Base-by-base conservation (phyloP, 202 grass and related monocot genomes). In the Setaria viridis region DNA sequence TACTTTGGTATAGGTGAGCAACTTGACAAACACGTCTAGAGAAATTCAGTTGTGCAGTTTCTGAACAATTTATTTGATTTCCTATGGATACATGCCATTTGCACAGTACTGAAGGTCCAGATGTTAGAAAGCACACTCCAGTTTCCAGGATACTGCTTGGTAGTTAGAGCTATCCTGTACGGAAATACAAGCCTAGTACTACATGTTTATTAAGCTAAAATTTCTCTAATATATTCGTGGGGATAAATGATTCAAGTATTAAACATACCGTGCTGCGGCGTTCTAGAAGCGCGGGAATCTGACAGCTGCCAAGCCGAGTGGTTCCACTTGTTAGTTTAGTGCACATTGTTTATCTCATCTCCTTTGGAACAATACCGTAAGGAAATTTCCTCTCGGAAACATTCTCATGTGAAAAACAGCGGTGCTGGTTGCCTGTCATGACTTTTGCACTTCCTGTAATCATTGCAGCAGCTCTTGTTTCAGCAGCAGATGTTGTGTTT, bases 231-330 rank as follows among this genome's bases (percentile, higher is more conserved):
- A 34, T 80, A 81, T 56, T 17, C 25, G 57, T 33, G 33, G 51
- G 72, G 42, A 73, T 39, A 47, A 25, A 78, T 10, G 51, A 60
- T 82, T 76, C 3, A 19, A 66, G 20, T 82, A 4, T 67, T 74
- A 75, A 84, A 88, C 47, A 45, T 17, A 5, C 43, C 5, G 2
- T 45, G 67, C 11, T 53, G 60, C 5, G 42, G 65, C 45, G 0
- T 84, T 80, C 80, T 39, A 37, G 53, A 76, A 74, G 14, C 20
- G 13, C 64, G 57, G 34, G 85, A 91, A 88, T 91, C 85, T 88
- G 82, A 88, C 85, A 91, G 89, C 89, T 87, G 89, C 85, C 48
- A 72, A 6, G 29, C 67, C 50, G n/a, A 77, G 77, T 58, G 55
- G 71, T 72, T 59, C 60, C n/a, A 42, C 55, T 76, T 87, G 34